A percentile compares a stretch with the other conserved stretches of the same genome.
Evolutionary conservation across 768 basidiomycete species (phyloP).

Genomic region (Mycena sanguinolenta): DNA sequence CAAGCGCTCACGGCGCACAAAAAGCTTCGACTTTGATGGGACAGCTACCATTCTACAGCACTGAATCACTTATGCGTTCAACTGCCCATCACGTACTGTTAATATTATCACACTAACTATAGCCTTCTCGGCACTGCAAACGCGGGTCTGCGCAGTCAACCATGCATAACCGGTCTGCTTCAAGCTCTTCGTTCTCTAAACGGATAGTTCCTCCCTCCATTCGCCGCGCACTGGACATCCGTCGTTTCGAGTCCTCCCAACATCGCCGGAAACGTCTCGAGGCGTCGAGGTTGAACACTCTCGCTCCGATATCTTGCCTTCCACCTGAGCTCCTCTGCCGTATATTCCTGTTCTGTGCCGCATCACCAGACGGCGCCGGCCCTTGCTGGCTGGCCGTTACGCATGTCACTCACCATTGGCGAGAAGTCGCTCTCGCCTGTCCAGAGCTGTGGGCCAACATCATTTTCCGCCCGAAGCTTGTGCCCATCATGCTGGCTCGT

Average conservation of each 20-base stretch:
- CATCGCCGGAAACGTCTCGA: slow-evolving; percentile 9
- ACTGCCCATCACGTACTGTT: too few species aligned
- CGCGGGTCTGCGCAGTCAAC: too few species aligned
- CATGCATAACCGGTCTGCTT: too few species aligned
- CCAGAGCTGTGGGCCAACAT: slow-evolving; percentile 33
- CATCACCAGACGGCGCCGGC: background rate
- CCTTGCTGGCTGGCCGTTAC: slow-evolving; percentile 29
- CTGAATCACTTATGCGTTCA: too few species aligned
- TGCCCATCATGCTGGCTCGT: slow-evolving; percentile 25
- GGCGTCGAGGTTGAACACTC: background rate
- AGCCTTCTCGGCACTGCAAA: too few species aligned
- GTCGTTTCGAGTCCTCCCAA: slow-evolving; percentile 4
- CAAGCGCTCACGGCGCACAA: too few species aligned
- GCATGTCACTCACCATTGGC: slow-evolving; percentile 28
- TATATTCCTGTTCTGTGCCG: slow-evolving; percentile 3
- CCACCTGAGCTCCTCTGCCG: slow-evolving; percentile 2
- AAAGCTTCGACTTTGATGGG: too few species aligned
- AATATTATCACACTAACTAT: too few species aligned
- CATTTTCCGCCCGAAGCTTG: slow-evolving; percentile 20
- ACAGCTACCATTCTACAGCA: too few species aligned
- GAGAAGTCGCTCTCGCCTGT: slow-evolving; percentile 25
- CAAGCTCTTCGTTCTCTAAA: background rate
- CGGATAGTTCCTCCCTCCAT: background rate
- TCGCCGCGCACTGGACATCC: background rate
- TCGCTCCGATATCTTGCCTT: slow-evolving; percentile 1